A percentile compares a stretch with the other conserved stretches of the same genome.
Conservation (phyloP, 1,284 basidiomycete species). For the Leccinum insolens region DNA sequence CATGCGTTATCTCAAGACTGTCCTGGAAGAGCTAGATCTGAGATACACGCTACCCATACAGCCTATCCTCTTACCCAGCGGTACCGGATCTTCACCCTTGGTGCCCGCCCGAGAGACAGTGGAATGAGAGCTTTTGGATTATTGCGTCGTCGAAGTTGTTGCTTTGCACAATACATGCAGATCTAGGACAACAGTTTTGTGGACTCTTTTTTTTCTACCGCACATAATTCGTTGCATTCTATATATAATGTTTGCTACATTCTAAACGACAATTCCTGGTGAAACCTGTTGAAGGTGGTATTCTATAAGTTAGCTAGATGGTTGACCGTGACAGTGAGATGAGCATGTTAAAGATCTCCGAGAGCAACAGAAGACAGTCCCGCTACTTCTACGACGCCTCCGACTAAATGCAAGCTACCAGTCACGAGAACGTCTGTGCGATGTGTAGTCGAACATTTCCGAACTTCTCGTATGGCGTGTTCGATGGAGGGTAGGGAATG, state of each 20-base stretch:
- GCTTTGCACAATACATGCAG: not conserved
- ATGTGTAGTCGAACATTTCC: slow-evolving; percentile 38
- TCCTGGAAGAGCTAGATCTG: slow-evolving; percentile 74
- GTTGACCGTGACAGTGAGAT: slow-evolving; percentile 9
- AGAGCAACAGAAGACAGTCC: slow-evolving; percentile 70
- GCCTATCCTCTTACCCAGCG: slow-evolving; percentile 59
- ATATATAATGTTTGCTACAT: not conserved
- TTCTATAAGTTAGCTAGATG: slow-evolving; percentile 16
- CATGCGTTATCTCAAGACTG: slow-evolving; percentile 71
- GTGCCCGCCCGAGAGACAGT: not conserved
- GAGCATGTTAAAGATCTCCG: slow-evolving; percentile 24
- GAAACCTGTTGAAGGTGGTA: slow-evolving; percentile 37
- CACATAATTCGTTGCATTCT: not conserved
- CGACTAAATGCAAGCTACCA: slow-evolving; percentile 94
- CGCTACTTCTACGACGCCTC: slow-evolving; percentile 92
- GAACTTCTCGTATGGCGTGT: slow-evolving; percentile 75
- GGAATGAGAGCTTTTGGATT: not conserved
- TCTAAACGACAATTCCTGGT: not conserved
- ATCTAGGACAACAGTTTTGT: not conserved
- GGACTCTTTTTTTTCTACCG: not conserved
- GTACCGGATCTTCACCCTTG: not conserved
- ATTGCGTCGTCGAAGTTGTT: not conserved
- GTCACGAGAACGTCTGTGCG: slow-evolving; percentile 76
- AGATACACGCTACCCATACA: slow-evolving; percentile 73
- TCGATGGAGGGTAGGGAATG: slow-evolving; percentile 90